Evolutionary conservation across 129 eudicot species (phyloP), one percentile per base, ranked within the genome.

Genomic region (Helianthus tuberosus): DNA sequence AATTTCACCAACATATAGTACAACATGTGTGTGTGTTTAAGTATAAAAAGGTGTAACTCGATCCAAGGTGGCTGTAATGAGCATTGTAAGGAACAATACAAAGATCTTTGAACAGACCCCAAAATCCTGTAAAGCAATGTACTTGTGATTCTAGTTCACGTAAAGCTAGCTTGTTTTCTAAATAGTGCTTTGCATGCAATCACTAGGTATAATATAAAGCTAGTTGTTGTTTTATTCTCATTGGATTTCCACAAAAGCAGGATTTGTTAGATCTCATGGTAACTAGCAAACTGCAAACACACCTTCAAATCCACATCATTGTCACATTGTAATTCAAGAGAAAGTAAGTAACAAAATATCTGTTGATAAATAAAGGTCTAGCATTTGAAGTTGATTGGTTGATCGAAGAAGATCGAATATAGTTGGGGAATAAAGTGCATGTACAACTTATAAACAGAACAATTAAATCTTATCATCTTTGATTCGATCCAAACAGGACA

Each of bases 21-120:
- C 77, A 62, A 36, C 51, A 11, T 14, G 23, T 60, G 71, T 62
- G 54, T 20, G 6, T 77, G 72, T 25, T 61, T 51, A 62, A 69
- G 77, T 77, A 77, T 70, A 50, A 70, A 60, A 12, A 39, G 76
- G 81, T 77, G 71, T 39, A 60, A 41, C 65, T 77, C 81, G 51
- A 38, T 68, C 76, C 71, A 61, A 38, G 48, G 55, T 72, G 65
- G 38, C 25, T 55, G 72, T 60, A 77, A 77, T 61, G 46, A 10
- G 38, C 9, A 20, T 7, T 43, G 23, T 67, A 53, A 74, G 5
- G 47, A 54, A 66, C 14, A 61, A 73, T 36, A 17, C 35, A 63
- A 64, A 74, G 71, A 74, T 74, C 78, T 74, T 73, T 74, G 71
- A 74, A 74, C 52, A 17, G 11, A 44, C 20, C 49, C 51, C 52